Conservation (phyloP, 179 eudicot species). For the Carnegiea gigantea region DNA sequence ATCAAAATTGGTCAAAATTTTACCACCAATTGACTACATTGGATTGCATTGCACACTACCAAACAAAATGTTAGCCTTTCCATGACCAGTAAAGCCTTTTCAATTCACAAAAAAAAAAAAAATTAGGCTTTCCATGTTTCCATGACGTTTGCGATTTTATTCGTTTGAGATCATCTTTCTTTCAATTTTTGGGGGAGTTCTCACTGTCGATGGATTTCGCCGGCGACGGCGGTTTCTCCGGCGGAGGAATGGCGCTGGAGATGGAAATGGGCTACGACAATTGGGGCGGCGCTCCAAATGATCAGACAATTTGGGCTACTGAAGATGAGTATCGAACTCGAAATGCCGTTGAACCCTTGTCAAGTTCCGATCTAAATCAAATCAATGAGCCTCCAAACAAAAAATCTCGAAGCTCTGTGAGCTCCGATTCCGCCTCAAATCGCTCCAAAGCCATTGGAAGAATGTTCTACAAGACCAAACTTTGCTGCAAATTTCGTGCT, state of each 20-base stretch:
- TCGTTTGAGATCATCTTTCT: neutral
- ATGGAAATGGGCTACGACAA: slow-evolving; percentile 36
- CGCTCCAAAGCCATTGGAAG: slow-evolving; percentile 84
- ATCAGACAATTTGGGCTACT: slow-evolving; percentile 87
- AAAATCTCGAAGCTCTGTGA: slow-evolving; percentile 54
- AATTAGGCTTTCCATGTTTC: slow-evolving; percentile 13
- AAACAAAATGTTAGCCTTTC: neutral
- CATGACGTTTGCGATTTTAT: neutral
- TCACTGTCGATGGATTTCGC: slow-evolving; percentile 54
- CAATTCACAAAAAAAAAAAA: slow-evolving; percentile 8
- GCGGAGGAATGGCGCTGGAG: slow-evolving; percentile 49
- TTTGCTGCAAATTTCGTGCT: slow-evolving; percentile 87
- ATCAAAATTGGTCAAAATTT: too few relatives aligned
- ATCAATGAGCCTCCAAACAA: slow-evolving; percentile 62
- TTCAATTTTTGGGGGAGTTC: neutral
- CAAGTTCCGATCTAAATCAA: slow-evolving; percentile 45
- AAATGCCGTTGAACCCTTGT: slow-evolving; percentile 44
- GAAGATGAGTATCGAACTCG: slow-evolving; percentile 87
- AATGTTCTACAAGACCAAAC: slow-evolving; percentile 91
- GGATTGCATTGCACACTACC: too few relatives aligned
- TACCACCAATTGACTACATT: too few relatives aligned
- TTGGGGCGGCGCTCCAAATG: slow-evolving; percentile 51
- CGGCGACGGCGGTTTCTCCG: slow-evolving; percentile 46
- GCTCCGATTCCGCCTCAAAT: slow-evolving; percentile 34
- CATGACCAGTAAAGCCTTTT: neutral